Evolutionary conservation across 345 rosid genomes (phyloP), one percentile per base, ranked within the genome.

Genomic region (Turnera subulata): DNA sequence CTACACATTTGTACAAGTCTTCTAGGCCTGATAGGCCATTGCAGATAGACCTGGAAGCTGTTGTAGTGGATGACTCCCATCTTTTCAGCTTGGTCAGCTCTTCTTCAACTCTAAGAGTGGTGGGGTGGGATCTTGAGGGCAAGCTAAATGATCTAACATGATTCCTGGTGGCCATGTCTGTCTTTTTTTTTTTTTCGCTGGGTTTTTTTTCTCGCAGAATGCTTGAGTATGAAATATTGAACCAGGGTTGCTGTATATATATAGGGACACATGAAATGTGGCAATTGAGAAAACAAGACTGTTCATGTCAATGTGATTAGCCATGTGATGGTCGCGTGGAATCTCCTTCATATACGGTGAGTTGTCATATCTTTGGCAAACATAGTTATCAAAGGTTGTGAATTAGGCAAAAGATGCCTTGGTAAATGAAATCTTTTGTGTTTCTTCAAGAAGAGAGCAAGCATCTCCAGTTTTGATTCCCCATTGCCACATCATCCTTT

Each of bases 121-220:
- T 72, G 7, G 89, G 94, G 73, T 91, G 91, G 49, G 88, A 74
- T 46, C 89, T 84, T 48, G 90, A 68, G 51, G 95, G 88, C 61
- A 86, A 73, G 68, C 95, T 89, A 21, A 81, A 68, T n/a, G 92
- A 86, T 76, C 92, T 63, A 24, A 73, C 57, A 29, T 75, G 77
- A 53, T 61, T 75, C 21, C 64, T 77, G 35, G 5, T 8, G 8
- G 35, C 35, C 35, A 29, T 29, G 4, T 29, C 8, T n/a, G n/a
- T n/a, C n/a, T n/a, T n/a, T n/a, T n/a, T n/a, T n/a, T n/a, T n/a
- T 61, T 76, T n/a, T 19, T 66, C 76, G 5, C 4, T 8, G 4
- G 35, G 4, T 29, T 3, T 29, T 8, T 4, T 29, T 29, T 29
- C 35, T 29, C 5, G 8, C 35, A 29, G 5, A 29, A 29, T 4